Percentiles rank a stretch among this genome's conserved stretches.
These are phyloP conservation scores for Rutstroemia sp. DNA, from an alignment of 2,329 filamentous ascomycete species.

Conservation along the genomic window DNA sequence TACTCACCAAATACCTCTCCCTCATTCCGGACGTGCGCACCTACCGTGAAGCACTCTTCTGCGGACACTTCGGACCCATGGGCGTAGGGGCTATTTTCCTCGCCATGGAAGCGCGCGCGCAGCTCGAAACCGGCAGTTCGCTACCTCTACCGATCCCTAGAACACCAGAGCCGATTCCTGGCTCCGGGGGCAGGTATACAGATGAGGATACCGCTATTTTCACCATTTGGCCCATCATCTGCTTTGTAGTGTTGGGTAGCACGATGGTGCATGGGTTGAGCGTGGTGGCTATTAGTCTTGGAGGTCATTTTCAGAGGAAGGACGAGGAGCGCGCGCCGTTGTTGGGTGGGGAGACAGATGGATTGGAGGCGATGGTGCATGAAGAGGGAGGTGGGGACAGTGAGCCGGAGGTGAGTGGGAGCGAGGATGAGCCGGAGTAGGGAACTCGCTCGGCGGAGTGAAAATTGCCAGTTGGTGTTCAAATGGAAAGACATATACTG, in stretches of 20 bases:
- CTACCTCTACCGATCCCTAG: conserved; percentile 37
- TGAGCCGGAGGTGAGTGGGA: conserved; percentile 27
- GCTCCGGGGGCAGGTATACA: neutral
- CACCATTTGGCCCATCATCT: conserved; percentile 46
- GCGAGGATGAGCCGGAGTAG: conserved; percentile 8
- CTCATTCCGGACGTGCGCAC: conserved; percentile 40
- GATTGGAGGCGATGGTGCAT: conserved; percentile 42
- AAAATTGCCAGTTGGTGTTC: neutral
- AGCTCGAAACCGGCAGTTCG: conserved; percentile 42
- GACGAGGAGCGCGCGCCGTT: conserved; percentile 42
- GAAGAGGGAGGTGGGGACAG: conserved; percentile 31
- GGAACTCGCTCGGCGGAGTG: neutral
- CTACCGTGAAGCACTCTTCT: conserved; percentile 45
- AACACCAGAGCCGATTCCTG: conserved; percentile 21
- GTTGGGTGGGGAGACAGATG: conserved; percentile 42
- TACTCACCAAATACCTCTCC: conserved; percentile 36
- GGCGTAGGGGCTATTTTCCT: conserved; percentile 49
- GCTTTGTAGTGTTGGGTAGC: conserved; percentile 45
- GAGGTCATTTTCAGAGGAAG: conserved; percentile 38
- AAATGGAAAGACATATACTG: too few species aligned
- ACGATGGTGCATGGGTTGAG: conserved; percentile 47
- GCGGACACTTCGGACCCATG: conserved; percentile 51
- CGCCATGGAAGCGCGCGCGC: conserved; percentile 45
- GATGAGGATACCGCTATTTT: conserved; percentile 33
- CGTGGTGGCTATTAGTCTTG: conserved; percentile 42